phyloP scores from a whole-genome alignment of 768 basidiomycete genomes.

The Leucocoprinus birnbaumii region DNA sequence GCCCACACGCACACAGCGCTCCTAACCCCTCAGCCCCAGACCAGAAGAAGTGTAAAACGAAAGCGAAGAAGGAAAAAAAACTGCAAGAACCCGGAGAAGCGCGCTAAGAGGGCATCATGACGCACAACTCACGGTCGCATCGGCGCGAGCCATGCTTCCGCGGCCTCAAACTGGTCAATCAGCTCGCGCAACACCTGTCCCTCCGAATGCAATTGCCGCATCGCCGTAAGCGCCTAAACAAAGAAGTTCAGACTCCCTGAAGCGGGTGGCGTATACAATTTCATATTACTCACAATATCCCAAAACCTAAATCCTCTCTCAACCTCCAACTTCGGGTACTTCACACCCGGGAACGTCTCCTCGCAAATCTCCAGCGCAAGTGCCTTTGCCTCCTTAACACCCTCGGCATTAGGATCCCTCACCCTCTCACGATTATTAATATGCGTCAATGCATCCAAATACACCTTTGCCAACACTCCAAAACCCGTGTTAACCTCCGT shows the following conservation, averaged over 20 bases:
- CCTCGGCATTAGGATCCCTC: conserved; percentile 72
- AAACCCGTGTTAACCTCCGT: conserved; percentile 97
- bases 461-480: conserved; percentile 95
- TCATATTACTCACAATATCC: conserved; percentile 77
- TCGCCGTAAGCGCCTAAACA: conserved; percentile 70
- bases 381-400: conserved; percentile 78
- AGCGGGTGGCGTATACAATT: no score
- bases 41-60: background rate
- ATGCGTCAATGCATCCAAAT: conserved; percentile 89
- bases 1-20: background rate
- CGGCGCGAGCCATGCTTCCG: conserved; percentile 90
- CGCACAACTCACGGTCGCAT: conserved; percentile 70
- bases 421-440: conserved; percentile 79
- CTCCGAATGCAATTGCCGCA: conserved; percentile 86
- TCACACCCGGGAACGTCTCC: conserved; percentile 92
- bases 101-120: background rate
- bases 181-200: conserved; percentile 79
- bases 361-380: conserved; percentile 91
- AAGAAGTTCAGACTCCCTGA: conserved; percentile 10
- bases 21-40: background rate
- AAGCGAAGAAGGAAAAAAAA: background rate
- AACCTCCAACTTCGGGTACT: conserved; percentile 82
- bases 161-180: conserved; percentile 94
- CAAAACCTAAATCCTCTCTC: conserved; percentile 98
- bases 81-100: background rate